Base-by-base conservation (phyloP, 2,329 filamentous ascomycete species). In the Ambrosiella beaveri region DNA sequence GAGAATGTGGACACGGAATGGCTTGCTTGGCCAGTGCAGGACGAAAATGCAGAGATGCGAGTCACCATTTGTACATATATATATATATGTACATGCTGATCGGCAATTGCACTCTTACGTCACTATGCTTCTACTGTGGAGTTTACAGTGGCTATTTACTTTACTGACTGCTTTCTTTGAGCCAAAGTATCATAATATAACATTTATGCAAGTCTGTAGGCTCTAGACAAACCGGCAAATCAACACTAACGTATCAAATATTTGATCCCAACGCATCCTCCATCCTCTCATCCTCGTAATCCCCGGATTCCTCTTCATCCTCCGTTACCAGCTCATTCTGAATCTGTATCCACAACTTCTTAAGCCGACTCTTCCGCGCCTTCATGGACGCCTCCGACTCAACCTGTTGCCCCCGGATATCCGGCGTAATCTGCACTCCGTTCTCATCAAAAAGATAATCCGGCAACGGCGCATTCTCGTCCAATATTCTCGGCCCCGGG, bases 341-440 rank as follows among this genome's bases (percentile, higher is more conserved):
- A 61, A 71, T 68, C 63, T 69, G 67, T n/a, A 67, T 64, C 47
- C 74, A 63, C 9, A 79, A 63, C 47, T 70, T 68, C 62, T 69
- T 71, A 12, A 81, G 64, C 62, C 69, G 73, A 57, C 69, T 68
- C 51, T 70, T 68, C 40, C 77, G 74, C 45, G 68, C 69, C 62
- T 69, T 71, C 64, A 68, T 71, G 2, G 76, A 74, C 13, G 69
- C 64, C 0, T 71, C 64, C 57, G 73, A 73, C 63, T 82, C 78
- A n/a, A 75, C 61, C 57, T 70, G 63, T 65, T 81, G 78, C 35
- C 72, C 68, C n/a, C 65, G 65, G 17, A 83, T 67, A 11, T 75
- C 80, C 0, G 80, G 79, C 5, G 80, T 84, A 39, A 83, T 73
- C 65, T 82, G 78, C 2, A 71, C 69, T 12, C 79, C 80, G 12